Evolutionary conservation across 139 green algal species (phyloP).

Genomic region (Micractinium sp.): DNA sequence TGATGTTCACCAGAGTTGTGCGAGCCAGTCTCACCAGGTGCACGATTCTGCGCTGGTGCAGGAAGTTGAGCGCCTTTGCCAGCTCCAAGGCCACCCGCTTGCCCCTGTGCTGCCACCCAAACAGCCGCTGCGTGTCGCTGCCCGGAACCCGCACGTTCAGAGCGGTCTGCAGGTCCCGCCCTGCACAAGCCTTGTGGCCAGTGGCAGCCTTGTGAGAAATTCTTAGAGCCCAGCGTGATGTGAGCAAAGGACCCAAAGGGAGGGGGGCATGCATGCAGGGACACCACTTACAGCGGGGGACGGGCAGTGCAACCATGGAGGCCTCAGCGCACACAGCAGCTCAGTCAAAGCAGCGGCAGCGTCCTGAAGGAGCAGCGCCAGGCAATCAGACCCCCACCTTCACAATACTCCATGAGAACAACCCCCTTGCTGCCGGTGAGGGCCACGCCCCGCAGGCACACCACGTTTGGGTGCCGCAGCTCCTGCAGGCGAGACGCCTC

Average conservation of each 20-base stretch:
- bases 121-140: constrained; percentile 3
- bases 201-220: too few relatives aligned
- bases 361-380: too few relatives aligned
- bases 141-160: not conserved
- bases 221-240: too few relatives aligned
- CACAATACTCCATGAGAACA: not conserved
- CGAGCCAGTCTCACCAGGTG: not conserved
- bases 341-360: too few relatives aligned
- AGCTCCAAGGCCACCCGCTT: not conserved
- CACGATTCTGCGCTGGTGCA: not conserved
- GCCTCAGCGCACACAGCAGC: too few relatives aligned
- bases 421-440: not conserved
- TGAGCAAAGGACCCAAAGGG: too few relatives aligned
- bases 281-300: too few relatives aligned
- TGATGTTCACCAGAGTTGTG: too few relatives aligned
- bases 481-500: not conserved
- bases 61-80: constrained; percentile 14
- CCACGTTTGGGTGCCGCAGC: constrained; percentile 9
- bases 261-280: too few relatives aligned
- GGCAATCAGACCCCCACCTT: not conserved
- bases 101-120: not conserved
- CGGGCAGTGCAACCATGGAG: too few relatives aligned
- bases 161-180: not conserved
- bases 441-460: not conserved
- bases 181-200: too few relatives aligned